These are phyloP conservation scores for Spiraea crenata DNA, from an alignment of 331 rosid species.

Conservation along the genomic window DNA sequence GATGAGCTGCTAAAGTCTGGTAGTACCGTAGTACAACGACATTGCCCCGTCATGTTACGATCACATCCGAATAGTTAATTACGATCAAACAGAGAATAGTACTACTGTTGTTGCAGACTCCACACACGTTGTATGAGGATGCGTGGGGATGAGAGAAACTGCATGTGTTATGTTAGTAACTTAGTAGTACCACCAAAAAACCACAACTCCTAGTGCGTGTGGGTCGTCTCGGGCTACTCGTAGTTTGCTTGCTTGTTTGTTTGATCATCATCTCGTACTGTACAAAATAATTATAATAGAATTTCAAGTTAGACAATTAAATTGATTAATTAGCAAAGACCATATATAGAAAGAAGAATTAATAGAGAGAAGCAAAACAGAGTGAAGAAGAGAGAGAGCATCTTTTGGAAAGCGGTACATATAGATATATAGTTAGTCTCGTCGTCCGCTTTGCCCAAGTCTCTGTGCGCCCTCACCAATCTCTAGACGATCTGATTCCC, in stretches of 20 bases:
- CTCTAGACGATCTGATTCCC: slow-evolving; percentile 96
- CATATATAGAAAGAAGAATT: not conserved
- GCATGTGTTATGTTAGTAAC: slow-evolving; percentile 35
- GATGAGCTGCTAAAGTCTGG: not conserved
- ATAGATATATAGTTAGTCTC: no score
- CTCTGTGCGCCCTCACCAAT: slow-evolving; percentile 58
- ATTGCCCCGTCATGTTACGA: not conserved
- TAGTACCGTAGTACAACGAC: not conserved
- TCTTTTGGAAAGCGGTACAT: slow-evolving; percentile 93
- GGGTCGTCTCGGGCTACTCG: slow-evolving; percentile 57
- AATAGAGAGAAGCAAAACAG: not conserved
- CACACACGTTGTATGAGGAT: slow-evolving; percentile 41
- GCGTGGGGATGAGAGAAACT: slow-evolving; percentile 39
- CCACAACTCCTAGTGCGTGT: slow-evolving; percentile 22
- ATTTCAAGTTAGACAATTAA: no score
- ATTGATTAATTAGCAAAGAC: no score
- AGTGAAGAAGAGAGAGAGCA: slow-evolving; percentile 58
- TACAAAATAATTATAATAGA: slow-evolving; percentile 35
- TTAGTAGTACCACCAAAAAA: slow-evolving; percentile 12
- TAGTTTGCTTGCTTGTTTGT: slow-evolving; percentile 24
- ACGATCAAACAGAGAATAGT: not conserved
- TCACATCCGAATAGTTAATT: not conserved
- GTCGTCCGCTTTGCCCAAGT: slow-evolving; percentile 77
- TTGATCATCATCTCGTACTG: slow-evolving; percentile 31
- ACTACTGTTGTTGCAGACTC: not conserved